Evolutionary conservation across 1,284 basidiomycete genomes (phyloP).

Genomic region (Moesziomyces antarcticus): DNA sequence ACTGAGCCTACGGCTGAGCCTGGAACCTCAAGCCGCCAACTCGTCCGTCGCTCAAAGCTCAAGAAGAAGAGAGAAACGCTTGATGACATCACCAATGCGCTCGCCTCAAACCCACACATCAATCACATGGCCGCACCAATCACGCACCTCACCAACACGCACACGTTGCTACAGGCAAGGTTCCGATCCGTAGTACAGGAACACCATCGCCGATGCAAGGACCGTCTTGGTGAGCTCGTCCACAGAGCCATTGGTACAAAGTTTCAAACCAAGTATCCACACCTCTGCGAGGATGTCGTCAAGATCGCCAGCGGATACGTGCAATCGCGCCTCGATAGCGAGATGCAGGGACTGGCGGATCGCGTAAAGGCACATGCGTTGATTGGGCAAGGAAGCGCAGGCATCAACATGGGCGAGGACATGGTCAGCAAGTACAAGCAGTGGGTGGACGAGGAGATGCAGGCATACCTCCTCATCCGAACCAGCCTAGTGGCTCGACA

Average conservation of each 20-base stretch:
- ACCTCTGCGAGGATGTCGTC: conserved; percentile 15
- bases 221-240: conserved; percentile 7
- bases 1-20: background rate
- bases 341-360: conserved; percentile 16
- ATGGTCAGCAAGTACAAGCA: conserved; percentile 1
- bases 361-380: conserved; percentile 6
- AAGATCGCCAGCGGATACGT: conserved; percentile 9
- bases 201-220: conserved; percentile 1
- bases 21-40: background rate
- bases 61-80: background rate
- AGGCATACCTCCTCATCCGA: conserved; percentile 1
- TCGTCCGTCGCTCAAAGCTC: background rate
- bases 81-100: background rate
- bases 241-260: background rate
- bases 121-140: background rate
- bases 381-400: background rate
- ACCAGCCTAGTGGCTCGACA: conserved; percentile 2
- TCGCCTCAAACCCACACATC: conserved; percentile 1
- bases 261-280: background rate
- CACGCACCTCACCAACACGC: background rate
- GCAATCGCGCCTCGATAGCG: background rate
- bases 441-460: conserved; percentile 11
- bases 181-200: conserved; percentile 4
- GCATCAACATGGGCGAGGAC: background rate
- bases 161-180: conserved; percentile 7